Base-by-base conservation (phyloP, 352 stramenopile species). In the Thalassiosira oceanica region DNA sequence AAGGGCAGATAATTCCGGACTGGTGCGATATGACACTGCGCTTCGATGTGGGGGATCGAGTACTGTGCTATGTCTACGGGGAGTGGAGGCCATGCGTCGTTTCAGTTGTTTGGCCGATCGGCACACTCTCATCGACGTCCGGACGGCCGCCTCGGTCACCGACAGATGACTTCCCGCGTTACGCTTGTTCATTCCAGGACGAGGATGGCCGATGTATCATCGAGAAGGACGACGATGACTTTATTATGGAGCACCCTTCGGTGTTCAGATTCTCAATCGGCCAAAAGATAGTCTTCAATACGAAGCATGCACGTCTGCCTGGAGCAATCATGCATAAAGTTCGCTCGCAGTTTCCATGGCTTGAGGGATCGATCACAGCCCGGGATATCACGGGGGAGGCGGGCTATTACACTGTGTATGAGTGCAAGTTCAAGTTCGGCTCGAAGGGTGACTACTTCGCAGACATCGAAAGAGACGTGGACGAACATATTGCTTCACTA, bases 381-480 rank as follows among this genome's bases (percentile, higher is more conserved):
- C 37, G 50, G 15, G 53, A 62, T 51, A 51, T 62, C 7, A 44
- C 24, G 5, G 54, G 28, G 16, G 6, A 26, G 29, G 13, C 20
- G 21, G 1, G 45, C 15, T 23, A 42, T 44, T 57, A 50, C 45
- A 18, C 27, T 33, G 45, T 15, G 1, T 68, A 68, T 44, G 46
- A 68, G 23, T 68, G 57, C 26, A 18, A 11, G 8, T 67, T 37
- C 26, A 44, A 49, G 24, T 13, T 45, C 11, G 29, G 13, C 15
- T 6, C 8, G 29, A 57, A 44, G 31, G 23, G 0, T 1, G 24
- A 58, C 29, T 28, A 28, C 11, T 58, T 28, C 8, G n/a, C n/a
- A n/a, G 26, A 53, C 21, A 63, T 72, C 24, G 3, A 36, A 1
- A 26, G 63, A 18, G 61, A 72, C 42, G 31, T 58, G 33, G 61